phyloP scores from a whole-genome alignment of 1,284 basidiomycete genomes.

The Pterulicium gracile region DNA sequence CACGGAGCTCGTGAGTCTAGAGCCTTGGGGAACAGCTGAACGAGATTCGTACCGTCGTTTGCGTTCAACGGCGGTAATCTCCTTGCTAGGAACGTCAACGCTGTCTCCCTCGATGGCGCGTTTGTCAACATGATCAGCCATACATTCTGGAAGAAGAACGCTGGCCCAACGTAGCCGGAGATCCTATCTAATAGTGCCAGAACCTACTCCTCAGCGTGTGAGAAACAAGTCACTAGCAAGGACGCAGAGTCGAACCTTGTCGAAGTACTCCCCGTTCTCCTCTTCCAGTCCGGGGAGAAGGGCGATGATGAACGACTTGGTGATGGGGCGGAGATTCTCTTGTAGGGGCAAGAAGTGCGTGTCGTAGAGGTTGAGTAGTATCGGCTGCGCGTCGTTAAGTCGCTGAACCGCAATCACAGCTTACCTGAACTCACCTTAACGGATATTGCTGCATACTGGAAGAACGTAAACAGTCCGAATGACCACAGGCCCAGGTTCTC shows the following conservation, averaged over 20 bases:
- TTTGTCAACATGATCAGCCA: constrained; percentile 91
- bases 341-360: constrained; percentile 86
- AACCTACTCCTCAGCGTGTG: constrained; percentile 43
- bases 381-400: too few species aligned
- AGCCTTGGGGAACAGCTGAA: constrained; percentile 5
- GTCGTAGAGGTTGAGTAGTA: constrained; percentile 81
- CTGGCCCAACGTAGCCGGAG: constrained; percentile 70
- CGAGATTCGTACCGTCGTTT: constrained; percentile 46
- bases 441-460: constrained; percentile 94
- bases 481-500: constrained; percentile 92
- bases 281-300: constrained; percentile 92
- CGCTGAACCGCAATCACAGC: constrained; percentile 4
- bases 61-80: constrained; percentile 61
- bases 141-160: constrained; percentile 92
- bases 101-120: constrained; percentile 77
- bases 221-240: background rate
- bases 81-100: constrained; percentile 80
- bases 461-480: constrained; percentile 95
- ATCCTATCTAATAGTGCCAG: constrained; percentile 73
- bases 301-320: constrained; percentile 90
- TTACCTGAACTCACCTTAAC: constrained; percentile 53
- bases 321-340: constrained; percentile 73
- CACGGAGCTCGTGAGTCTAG: constrained; percentile 4
- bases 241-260: constrained; percentile 49
- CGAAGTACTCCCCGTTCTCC: constrained; percentile 94